These are phyloP conservation scores for Pleurotus eryngii DNA, from an alignment of 768 basidiomycete genomes.

Conservation along the genomic window DNA sequence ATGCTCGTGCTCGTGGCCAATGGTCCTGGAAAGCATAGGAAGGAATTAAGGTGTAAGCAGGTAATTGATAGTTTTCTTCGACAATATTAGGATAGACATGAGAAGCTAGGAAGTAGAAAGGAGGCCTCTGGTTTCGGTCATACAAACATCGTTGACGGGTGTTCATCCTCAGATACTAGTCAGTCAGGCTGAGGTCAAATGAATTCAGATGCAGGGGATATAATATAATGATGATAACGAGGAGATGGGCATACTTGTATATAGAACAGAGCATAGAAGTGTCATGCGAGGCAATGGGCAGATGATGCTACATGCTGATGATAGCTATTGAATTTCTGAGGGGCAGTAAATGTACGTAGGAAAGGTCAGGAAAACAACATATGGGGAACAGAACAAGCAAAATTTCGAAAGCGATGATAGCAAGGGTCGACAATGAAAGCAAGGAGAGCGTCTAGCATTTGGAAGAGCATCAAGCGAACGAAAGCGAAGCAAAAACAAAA, in stretches of 20 bases:
- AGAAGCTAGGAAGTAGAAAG: too few species aligned
- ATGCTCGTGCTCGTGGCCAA: conserved; percentile 34
- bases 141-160: too few species aligned
- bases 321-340: not conserved
- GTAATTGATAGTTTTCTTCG: too few species aligned
- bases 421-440: not conserved
- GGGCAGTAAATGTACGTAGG: conserved; percentile 7
- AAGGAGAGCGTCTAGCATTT: conserved; percentile 5
- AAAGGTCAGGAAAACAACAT: not conserved
- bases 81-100: too few species aligned
- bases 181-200: too few species aligned
- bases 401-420: conserved; percentile 9
- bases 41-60: too few species aligned
- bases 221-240: conserved; percentile 2
- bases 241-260: conserved; percentile 9
- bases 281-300: conserved; percentile 8
- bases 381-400: not conserved
- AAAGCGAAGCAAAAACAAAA: conserved; percentile 13
- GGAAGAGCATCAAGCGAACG: conserved; percentile 10
- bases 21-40: conserved; percentile 39
- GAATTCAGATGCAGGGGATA: not conserved
- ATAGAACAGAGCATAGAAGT: conserved; percentile 15
- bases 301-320: conserved; percentile 9
- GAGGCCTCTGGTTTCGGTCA: too few species aligned
- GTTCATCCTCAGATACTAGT: too few species aligned